A percentile compares a stretch with the other conserved stretches of the same genome.
Conservation (phyloP, 768 basidiomycete species). For the Tephrocybe rancida region DNA sequence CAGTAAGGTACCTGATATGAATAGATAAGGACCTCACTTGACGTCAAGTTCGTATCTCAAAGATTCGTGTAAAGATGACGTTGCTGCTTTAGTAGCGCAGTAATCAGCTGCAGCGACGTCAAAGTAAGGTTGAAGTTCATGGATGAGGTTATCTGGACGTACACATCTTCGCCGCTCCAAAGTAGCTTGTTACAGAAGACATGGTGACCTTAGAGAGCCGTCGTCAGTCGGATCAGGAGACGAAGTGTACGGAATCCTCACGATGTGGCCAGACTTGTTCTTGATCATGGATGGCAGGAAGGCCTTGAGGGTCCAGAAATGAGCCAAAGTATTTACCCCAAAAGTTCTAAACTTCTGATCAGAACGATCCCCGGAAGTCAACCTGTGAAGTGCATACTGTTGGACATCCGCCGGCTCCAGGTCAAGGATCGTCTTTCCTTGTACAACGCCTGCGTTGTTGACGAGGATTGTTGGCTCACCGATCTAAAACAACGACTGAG, state of each 20-base stretch:
- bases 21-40: conserved; percentile 38
- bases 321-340: conserved; percentile 82
- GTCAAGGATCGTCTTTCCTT: conserved; percentile 86
- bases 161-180: conserved; percentile 80
- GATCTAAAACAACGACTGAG: conserved; percentile 46
- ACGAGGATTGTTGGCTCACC: conserved; percentile 88
- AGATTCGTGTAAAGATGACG: conserved; percentile 78
- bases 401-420: conserved; percentile 74
- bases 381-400: conserved; percentile 50
- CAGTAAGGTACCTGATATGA: not conserved
- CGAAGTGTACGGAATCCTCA: conserved; percentile 34
- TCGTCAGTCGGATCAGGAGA: conserved; percentile 1
- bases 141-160: conserved; percentile 27
- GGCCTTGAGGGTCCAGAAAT: conserved; percentile 91
- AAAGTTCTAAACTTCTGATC: conserved; percentile 65
- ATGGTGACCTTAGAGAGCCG: conserved; percentile 62
- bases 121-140: not conserved
- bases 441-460: conserved; percentile 95
- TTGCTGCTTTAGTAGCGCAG: conserved; percentile 90
- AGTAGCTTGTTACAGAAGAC: conserved; percentile 72
- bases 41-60: conserved; percentile 89
- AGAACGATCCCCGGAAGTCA: not conserved
- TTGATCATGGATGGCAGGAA: conserved; percentile 90
- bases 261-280: conserved; percentile 81
- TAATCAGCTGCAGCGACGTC: conserved; percentile 70